These are phyloP conservation scores for Colletotrichum tanaceti DNA, from an alignment of 2,329 filamentous ascomycete species.

Conservation along the genomic window DNA sequence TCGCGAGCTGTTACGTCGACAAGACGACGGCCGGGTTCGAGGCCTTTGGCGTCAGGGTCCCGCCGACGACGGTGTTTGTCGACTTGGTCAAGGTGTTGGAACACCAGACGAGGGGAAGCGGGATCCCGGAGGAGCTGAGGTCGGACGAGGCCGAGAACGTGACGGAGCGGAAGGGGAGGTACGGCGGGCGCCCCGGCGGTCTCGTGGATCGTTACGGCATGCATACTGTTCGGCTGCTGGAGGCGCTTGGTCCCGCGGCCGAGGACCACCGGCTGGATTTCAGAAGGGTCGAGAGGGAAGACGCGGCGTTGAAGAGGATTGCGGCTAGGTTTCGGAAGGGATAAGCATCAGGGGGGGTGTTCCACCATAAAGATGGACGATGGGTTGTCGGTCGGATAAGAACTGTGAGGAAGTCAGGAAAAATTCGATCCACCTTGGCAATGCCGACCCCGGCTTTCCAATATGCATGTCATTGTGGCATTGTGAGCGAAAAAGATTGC, in stretches of 20 bases:
- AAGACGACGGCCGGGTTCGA: neutral
- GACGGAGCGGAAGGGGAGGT: neutral
- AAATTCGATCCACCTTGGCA: no score
- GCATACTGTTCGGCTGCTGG: neutral
- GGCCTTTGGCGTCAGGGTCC: neutral
- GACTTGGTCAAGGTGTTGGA: conserved; percentile 2
- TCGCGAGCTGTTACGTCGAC: neutral
- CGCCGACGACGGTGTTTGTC: neutral
- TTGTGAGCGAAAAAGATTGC: no score
- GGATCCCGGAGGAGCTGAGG: neutral
- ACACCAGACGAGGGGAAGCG: neutral
- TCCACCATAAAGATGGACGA: no score
- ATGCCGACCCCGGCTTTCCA: no score
- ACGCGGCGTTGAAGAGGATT: conserved; percentile 5
- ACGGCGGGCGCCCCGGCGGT: neutral
- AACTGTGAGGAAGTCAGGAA: no score
- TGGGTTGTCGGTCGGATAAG: no score
- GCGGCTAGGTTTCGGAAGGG: neutral
- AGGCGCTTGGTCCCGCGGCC: conserved; percentile 11
- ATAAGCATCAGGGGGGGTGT: no score
- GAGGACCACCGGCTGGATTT: neutral
- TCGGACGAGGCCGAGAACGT: conserved; percentile 11
- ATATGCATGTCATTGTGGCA: no score
- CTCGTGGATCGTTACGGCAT: neutral
- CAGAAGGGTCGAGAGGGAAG: conserved; percentile 15